These are phyloP conservation scores for Pterocarpus macrocarpus DNA, from an alignment of 306 rosid genomes.

Conservation along the genomic window DNA sequence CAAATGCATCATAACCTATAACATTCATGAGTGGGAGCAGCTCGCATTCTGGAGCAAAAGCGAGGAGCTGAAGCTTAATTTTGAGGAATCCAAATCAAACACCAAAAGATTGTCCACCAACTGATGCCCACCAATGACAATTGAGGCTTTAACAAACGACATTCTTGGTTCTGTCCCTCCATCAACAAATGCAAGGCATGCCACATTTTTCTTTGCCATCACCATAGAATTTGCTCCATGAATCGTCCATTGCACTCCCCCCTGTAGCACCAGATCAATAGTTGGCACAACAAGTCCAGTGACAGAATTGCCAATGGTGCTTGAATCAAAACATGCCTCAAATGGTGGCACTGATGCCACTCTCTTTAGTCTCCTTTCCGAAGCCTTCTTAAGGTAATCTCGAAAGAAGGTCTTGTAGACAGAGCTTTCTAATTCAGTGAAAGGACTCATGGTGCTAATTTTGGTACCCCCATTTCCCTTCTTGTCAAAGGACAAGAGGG, in stretches of 20 bases:
- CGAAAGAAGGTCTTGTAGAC: conserved; percentile 48
- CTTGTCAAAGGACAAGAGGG: conserved; percentile 37
- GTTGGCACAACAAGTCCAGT: conserved; percentile 39
- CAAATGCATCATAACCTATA: not conserved
- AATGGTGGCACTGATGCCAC: conserved; percentile 53
- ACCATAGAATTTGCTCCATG: conserved; percentile 52
- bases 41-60: conserved; percentile 41
- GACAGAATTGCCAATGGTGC: not conserved
- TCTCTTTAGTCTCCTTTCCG: conserved; percentile 45
- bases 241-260: conserved; percentile 48
- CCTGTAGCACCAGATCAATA: conserved; percentile 51
- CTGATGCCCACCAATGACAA: conserved; percentile 50
- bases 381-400: conserved; percentile 48
- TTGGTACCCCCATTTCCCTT: conserved; percentile 54
- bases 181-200: conserved; percentile 56
- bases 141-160: conserved; percentile 39
- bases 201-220: conserved; percentile 42
- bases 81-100: conserved; percentile 46
- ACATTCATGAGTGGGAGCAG: conserved; percentile 28
- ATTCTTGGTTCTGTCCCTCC: conserved; percentile 44
- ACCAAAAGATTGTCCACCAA: conserved; percentile 47
- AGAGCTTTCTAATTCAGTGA: conserved; percentile 39
- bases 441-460: conserved; percentile 46
- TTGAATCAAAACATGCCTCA: conserved; percentile 53
- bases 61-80: conserved; percentile 52